Conservation (phyloP, 2,329 filamentous ascomycete genomes). For the Cladosporium sp. region DNA sequence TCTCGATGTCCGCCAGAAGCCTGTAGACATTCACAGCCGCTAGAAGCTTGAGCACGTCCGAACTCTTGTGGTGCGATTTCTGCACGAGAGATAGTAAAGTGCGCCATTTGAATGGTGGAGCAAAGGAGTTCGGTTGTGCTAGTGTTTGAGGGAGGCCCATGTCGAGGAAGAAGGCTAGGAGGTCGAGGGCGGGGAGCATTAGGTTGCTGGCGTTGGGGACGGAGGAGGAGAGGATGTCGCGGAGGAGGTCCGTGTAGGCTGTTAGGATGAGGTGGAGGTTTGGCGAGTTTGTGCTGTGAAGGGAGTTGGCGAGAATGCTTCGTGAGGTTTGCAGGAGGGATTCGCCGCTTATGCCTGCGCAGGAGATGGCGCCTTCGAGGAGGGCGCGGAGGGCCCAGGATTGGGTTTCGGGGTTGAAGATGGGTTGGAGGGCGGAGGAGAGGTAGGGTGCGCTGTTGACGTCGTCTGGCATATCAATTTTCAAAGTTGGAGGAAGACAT, state of each 20-base stretch:
- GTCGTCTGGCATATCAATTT: neutral
- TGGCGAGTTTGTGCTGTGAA: constrained; percentile 20
- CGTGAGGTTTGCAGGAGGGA: constrained; percentile 67
- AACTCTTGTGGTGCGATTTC: constrained; percentile 76
- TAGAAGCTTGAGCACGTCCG: constrained; percentile 75
- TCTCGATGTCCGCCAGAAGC: constrained; percentile 55
- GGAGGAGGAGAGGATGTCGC: constrained; percentile 12
- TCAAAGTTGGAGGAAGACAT: constrained; percentile 12
- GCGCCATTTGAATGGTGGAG: constrained; percentile 58
- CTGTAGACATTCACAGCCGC: constrained; percentile 78
- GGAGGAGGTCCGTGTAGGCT: constrained; percentile 21
- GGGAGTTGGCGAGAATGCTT: constrained; percentile 53
- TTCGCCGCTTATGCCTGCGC: constrained; percentile 74
- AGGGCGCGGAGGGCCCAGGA: constrained; percentile 43
- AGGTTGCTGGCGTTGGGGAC: constrained; percentile 11
- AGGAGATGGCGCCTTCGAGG: constrained; percentile 65
- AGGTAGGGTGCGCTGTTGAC: constrained; percentile 24
- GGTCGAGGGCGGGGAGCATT: constrained; percentile 63
- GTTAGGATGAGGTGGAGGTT: constrained; percentile 20
- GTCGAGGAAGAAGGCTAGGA: constrained; percentile 65
- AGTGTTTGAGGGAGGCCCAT: constrained; percentile 41
- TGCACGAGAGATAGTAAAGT: constrained; percentile 67
- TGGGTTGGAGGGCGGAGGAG: constrained; percentile 17
- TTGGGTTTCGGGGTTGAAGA: neutral
- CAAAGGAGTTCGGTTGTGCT: neutral